A percentile compares a stretch with the other conserved stretches of the same genome.
phyloP scores from a whole-genome alignment of 805 yeast genomes.

The Komagataella pastoris region DNA sequence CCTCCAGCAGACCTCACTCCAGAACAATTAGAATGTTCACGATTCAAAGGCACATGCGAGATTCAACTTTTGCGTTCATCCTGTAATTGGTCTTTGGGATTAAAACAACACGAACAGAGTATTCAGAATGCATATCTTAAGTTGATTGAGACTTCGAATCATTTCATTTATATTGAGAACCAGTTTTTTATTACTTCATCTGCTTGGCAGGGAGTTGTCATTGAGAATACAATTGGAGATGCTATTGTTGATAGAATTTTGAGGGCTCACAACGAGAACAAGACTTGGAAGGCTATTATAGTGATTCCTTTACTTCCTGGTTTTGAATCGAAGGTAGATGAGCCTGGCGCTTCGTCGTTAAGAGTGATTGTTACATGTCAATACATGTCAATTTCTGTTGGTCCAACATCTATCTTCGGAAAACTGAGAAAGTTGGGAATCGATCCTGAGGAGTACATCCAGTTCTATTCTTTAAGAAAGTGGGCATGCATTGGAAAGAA shows the following conservation, averaged over 20 bases:
- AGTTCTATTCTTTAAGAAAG: slow-evolving; percentile 81
- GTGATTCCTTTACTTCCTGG: slow-evolving; percentile 97
- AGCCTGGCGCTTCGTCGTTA: slow-evolving; percentile 88
- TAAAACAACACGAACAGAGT: slow-evolving; percentile 73
- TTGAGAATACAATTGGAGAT: slow-evolving; percentile 85
- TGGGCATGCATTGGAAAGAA: slow-evolving; percentile 88
- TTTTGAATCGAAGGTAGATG: slow-evolving; percentile 84
- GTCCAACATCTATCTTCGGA: slow-evolving; percentile 77
- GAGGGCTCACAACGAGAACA: slow-evolving; percentile 67
- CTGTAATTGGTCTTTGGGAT: slow-evolving; percentile 87
- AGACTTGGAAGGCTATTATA: slow-evolving; percentile 80
- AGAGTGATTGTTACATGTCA: slow-evolving; percentile 96
- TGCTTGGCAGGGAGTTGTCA: slow-evolving; percentile 67
- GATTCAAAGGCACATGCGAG: slow-evolving; percentile 78
- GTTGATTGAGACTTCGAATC: slow-evolving; percentile 82
- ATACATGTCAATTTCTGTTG: slow-evolving; percentile 85
- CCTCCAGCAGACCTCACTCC: slow-evolving; percentile 85
- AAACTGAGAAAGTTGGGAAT: slow-evolving; percentile 69
- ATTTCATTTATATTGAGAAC: slow-evolving; percentile 87
- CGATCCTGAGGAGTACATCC: slow-evolving; percentile 82
- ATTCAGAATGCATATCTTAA: slow-evolving; percentile 89
- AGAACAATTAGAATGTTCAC: slow-evolving; percentile 50
- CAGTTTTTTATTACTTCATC: slow-evolving; percentile 93
- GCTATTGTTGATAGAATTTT: slow-evolving; percentile 95
- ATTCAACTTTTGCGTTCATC: slow-evolving; percentile 83